Evolutionary conservation across 148 eudicot genomes (phyloP).

Genomic region (Camellia granthamiana): DNA sequence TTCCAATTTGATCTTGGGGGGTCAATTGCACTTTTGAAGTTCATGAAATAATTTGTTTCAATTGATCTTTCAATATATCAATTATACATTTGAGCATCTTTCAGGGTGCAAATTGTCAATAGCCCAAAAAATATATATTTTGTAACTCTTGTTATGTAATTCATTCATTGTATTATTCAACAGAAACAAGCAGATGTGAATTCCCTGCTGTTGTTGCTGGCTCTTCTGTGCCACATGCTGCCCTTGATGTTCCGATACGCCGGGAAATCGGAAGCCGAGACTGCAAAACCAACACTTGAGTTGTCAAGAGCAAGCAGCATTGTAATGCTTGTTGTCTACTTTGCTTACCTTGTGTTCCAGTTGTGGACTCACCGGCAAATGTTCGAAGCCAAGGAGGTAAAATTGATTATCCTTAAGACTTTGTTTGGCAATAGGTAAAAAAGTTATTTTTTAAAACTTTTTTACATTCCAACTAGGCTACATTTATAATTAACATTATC

Average conservation of each 20-base stretch:
- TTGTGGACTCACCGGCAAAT: constrained; percentile 78
- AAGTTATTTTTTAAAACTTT: too few relatives aligned
- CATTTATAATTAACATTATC: neutral
- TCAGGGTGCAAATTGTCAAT: neutral
- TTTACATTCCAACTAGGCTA: neutral
- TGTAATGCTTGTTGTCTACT: constrained; percentile 70
- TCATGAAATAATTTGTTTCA: too few relatives aligned
- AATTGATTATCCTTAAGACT: neutral
- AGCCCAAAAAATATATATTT: neutral
- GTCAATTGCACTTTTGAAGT: too few relatives aligned
- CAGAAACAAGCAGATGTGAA: constrained; percentile 97
- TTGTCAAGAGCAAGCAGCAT: constrained; percentile 79
- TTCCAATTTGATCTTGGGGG: too few relatives aligned
- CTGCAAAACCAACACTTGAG: constrained; percentile 31
- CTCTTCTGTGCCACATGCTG: constrained; percentile 66
- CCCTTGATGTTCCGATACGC: constrained; percentile 55
- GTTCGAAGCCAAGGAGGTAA: constrained; percentile 66
- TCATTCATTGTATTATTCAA: neutral
- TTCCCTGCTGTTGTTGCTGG: constrained; percentile 60
- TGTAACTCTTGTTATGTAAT: too few relatives aligned
- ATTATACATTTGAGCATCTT: too few relatives aligned
- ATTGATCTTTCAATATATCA: too few relatives aligned
- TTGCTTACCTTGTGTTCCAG: constrained; percentile 76
- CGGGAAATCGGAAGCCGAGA: constrained; percentile 17
- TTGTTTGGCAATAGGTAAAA: too few relatives aligned